Evolutionary conservation across 805 yeast species (phyloP), one percentile per base, ranked within the genome.

Genomic region (Candida loeiensis): DNA sequence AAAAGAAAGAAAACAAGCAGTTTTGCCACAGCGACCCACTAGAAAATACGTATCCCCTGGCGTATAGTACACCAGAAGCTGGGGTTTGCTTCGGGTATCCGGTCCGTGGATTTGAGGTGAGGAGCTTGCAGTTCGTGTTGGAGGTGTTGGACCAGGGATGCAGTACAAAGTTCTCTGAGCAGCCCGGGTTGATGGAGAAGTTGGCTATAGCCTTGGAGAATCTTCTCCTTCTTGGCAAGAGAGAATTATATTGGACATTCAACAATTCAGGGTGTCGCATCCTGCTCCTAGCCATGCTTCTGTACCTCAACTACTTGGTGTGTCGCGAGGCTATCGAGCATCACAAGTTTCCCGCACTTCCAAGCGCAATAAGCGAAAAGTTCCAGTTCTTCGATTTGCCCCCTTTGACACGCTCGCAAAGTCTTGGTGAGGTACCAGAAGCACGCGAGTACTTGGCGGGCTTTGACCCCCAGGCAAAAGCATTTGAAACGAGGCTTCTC

Each of bases 371-470:
- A 2, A 15, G 18, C 6, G 29, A 38, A 14, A 46, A 46, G 13
- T 59, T 54, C 39, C 36, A 41, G 2, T 41, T 36, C 8, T 52
- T 56, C 19, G 36, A 41, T 6, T 35, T 57, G 20, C 66, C 69
- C 3, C 69, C 71, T 2, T 29, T 64, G 6, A 48, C 69, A 7
- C 61, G 6, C 9, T 28, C 31, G n/a, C n/a, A n/a, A n/a, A n/a
- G n/a, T n/a, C n/a, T n/a, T n/a, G n/a, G n/a, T n/a, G n/a, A n/a
- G n/a, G n/a, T n/a, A n/a, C n/a, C n/a, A n/a, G n/a, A n/a, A n/a
- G n/a, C n/a, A n/a, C n/a, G n/a, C n/a, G n/a, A n/a, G n/a, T n/a
- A n/a, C n/a, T n/a, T n/a, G n/a, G n/a, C n/a, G n/a, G n/a, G n/a
- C n/a, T n/a, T n/a, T n/a, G n/a, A n/a, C n/a, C n/a, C n/a, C n/a